Evolutionary conservation across 2,329 filamentous ascomycete species (phyloP), one percentile per base, ranked within the genome.

Genomic region (Tolypocladium tropicale): DNA sequence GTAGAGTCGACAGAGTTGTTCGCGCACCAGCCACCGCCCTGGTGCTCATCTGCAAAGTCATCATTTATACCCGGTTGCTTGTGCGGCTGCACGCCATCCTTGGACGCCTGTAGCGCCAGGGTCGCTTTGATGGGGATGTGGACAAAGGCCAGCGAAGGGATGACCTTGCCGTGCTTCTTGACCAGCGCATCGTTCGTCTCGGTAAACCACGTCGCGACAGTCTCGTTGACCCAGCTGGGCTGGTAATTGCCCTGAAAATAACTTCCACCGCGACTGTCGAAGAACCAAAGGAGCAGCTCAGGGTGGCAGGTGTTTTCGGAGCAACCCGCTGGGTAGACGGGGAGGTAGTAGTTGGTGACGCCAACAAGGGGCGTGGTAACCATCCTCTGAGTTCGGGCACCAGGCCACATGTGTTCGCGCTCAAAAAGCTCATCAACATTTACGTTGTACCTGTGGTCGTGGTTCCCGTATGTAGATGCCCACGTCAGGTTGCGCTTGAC

Each of bases 381-480:
- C 76, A 78, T 78, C 32, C 61, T 67, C 9, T 60, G 57, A 2
- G 76, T 78, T 1, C 70, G 70, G 4, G 72, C 64, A 51, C 75
- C 73, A 2, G 64, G 64, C 64, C 69, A 76, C 5, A 53, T 58
- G 2, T 65, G 63, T 62, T 78, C 76, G 5, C 74, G 72, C n/a
- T 61, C 67, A 3, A 77, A 65, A n/a, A 78, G 74, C 3, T 63
- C 59, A 34, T 65, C 62, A n/a, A 76, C 76, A 0, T 78, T 79
- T 7, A 86, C 68, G 58, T 86, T 85, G 63, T 74, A 79, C 37
- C 80, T 70, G 50, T 78, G 77, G 60, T 90, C 86, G 62, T 90
- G 86, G 57, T 89, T 89, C 1, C 86, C 86, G 59, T 89, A 89
- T 0, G 85, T 84, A 1, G 82, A 84, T 1, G 85, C 85, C 81